Percentiles rank a stretch among this genome's conserved stretches.
phyloP scores from a whole-genome alignment of 306 rosid species.

The Mimosa bimucronata region DNA sequence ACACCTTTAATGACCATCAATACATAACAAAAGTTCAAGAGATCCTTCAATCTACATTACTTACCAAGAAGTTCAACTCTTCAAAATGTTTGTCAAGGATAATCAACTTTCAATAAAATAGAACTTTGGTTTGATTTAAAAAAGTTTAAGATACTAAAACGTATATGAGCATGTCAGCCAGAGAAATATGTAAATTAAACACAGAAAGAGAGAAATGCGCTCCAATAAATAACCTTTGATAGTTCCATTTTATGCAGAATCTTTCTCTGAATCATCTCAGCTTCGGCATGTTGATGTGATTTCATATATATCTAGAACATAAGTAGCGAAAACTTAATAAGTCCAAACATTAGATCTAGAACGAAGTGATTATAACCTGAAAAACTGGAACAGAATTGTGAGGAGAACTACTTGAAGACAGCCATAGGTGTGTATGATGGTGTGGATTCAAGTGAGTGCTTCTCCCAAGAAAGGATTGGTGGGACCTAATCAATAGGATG shows the following conservation, averaged over 20 bases:
- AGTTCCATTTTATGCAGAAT: slow-evolving; percentile 76
- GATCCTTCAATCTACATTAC: slow-evolving; percentile 28
- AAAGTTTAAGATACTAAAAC: slow-evolving; percentile 19
- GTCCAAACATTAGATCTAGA: background rate
- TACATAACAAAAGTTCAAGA: background rate
- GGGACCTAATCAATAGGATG: background rate
- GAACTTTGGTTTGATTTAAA: slow-evolving; percentile 13
- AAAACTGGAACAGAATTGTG: slow-evolving; percentile 26
- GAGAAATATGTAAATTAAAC: background rate
- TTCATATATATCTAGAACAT: slow-evolving; percentile 63
- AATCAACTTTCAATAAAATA: slow-evolving; percentile 9
- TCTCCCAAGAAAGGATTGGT: background rate
- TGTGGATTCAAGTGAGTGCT: background rate
- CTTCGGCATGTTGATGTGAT: slow-evolving; percentile 63
- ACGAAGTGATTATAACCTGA: slow-evolving; percentile 24
- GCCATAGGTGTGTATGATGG: background rate
- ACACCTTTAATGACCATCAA: slow-evolving; percentile 2
- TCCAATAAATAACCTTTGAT: slow-evolving; percentile 62
- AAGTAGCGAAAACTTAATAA: slow-evolving; percentile 36
- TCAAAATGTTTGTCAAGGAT: background rate
- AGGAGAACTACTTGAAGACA: background rate
- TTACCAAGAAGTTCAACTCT: slow-evolving; percentile 11
- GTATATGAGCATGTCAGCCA: slow-evolving; percentile 11
- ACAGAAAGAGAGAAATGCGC: slow-evolving; percentile 27
- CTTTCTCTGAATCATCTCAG: slow-evolving; percentile 82